phyloP scores from a whole-genome alignment of 306 rosid genomes.

The Potentilla sterilis region DNA sequence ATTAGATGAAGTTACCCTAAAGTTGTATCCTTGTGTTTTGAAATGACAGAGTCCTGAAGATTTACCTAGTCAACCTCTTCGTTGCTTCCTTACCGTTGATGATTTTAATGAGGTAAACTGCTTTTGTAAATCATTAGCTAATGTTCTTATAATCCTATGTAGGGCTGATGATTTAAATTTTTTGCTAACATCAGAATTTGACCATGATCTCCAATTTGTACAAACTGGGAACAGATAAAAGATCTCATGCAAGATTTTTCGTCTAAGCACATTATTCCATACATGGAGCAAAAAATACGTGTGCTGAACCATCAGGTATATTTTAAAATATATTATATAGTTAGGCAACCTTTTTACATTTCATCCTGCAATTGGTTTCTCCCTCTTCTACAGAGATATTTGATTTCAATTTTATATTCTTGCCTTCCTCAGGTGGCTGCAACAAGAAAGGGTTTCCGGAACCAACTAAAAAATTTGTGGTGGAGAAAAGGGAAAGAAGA shows the following conservation, averaged over 20 bases:
- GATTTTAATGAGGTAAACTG: constrained; percentile 64
- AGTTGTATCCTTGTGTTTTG: constrained; percentile 35
- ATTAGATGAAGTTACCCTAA: constrained; percentile 29
- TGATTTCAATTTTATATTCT: constrained; percentile 25
- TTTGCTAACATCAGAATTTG: constrained; percentile 34
- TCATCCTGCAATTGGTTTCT: constrained; percentile 5
- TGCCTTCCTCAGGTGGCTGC: constrained; percentile 69
- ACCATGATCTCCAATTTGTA: constrained; percentile 38
- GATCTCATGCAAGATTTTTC: constrained; percentile 84
- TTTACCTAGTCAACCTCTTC: constrained; percentile 50
- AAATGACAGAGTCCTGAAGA: constrained; percentile 62
- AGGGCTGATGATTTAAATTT: constrained; percentile 19
- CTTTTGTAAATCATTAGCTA: constrained; percentile 22
- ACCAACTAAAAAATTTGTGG: constrained; percentile 96
- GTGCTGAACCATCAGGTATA: constrained; percentile 86
- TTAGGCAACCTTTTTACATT: constrained; percentile 23
- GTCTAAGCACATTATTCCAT: constrained; percentile 83
- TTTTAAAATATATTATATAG: constrained; percentile 6
- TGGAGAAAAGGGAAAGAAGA: constrained; percentile 99
- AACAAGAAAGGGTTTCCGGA: constrained; percentile 85
- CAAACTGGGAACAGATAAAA: constrained; percentile 61
- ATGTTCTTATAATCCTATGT: constrained; percentile 23
- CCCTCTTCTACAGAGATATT: constrained; percentile 6
- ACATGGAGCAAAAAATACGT: constrained; percentile 94
- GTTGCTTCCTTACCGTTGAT: constrained; percentile 70